These are phyloP conservation scores for Cucumis melo DNA, from an alignment of 306 rosid genomes.

Conservation along the genomic window DNA sequence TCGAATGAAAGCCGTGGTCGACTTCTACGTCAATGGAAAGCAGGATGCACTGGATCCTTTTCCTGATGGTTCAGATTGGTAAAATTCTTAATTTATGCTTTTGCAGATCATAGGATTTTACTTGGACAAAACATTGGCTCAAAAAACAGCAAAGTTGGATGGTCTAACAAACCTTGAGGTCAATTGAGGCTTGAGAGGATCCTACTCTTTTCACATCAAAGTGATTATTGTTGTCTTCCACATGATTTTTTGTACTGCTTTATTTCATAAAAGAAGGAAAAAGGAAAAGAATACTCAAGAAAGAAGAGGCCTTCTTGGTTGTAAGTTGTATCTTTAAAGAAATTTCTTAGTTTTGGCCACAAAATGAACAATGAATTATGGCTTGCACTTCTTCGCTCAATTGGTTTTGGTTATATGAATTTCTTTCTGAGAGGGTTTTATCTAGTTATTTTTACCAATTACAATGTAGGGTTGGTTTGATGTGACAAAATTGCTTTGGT, in stretches of 20 bases:
- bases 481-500: no score
- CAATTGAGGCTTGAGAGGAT: background rate
- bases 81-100: background rate
- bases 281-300: background rate
- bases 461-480: no score
- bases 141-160: background rate
- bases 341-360: background rate
- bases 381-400: background rate
- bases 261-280: background rate
- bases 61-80: constrained; percentile 74
- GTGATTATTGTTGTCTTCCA: background rate
- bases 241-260: background rate
- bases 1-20: constrained; percentile 70
- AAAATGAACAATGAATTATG: background rate
- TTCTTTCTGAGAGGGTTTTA: no score
- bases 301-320: background rate
- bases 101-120: background rate
- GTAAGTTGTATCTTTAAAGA: background rate
- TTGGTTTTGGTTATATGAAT: background rate
- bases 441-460: no score
- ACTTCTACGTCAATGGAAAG: constrained; percentile 57
- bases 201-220: background rate
- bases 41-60: constrained; percentile 62
- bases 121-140: background rate
- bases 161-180: background rate